Evolutionary conservation across 2,329 filamentous ascomycete genomes (phyloP), one percentile per base, ranked within the genome.

Genomic region (Phaeosphaeriaceae sp.): DNA sequence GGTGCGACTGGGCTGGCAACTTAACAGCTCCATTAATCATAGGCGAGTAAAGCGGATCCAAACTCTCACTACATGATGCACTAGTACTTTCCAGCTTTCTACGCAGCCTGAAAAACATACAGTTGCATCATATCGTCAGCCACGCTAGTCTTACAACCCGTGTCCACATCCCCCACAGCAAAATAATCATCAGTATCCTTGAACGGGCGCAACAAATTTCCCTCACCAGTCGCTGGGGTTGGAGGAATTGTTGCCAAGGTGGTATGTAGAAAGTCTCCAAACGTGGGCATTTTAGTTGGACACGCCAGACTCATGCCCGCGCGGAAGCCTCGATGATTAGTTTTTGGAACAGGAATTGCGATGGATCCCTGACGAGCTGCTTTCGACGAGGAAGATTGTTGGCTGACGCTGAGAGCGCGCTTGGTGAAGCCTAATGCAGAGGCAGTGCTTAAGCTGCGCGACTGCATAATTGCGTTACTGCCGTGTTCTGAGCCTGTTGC

Each of bases 221-320:
- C 49, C 12, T 52, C 38, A 12, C 45, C 54, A 6, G 40, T 40
- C 13, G 59, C 44, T n/a, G 75, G 74, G 5, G 74, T 78, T 3
- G 71, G 74, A n/a, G 74, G 74, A 23, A 77, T 76, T 0, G 71
- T 70, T 8, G 64, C 64, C 38, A 77, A 51, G 28, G 68, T 59
- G 2, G 72, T 73, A 21, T 63, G 58, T 7, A 58, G 63, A 50
- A 65, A 58, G 8, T 66, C 64, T 15, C 62, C 51, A 38, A 65
- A 61, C 21, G 45, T 66, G 2, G 74, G 66, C 65, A 77, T 70
- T 34, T 64, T 70, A 1, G 71, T 77, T 1, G 75, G 74, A 49
- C 68, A 76, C 5, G 74, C 70, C 28, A 64, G 62, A 34, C 60
- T 69, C 52, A 68, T 64, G 47, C 64, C 69, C 35, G 63, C 52